These are phyloP conservation scores for Polyporus tsugae DNA, from an alignment of 1,284 basidiomycete species.

Conservation along the genomic window DNA sequence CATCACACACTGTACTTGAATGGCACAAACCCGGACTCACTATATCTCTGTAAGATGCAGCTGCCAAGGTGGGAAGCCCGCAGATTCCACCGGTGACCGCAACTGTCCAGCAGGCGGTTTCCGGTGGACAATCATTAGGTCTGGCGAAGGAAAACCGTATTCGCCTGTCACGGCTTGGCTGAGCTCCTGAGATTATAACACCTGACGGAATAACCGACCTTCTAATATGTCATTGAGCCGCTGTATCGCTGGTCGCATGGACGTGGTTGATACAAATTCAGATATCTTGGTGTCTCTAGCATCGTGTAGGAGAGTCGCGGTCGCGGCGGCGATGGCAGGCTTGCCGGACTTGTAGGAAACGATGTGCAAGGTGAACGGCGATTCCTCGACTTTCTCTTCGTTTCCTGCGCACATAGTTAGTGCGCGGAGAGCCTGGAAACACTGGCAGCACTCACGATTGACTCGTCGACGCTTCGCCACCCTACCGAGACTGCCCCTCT, in stretches of 20 bases:
- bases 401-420: slow-evolving; percentile 9
- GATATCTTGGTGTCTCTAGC: slow-evolving; percentile 13
- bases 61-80: slow-evolving; percentile 84
- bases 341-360: slow-evolving; percentile 48
- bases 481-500: slow-evolving; percentile 30
- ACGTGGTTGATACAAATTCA: background rate
- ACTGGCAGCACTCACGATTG: slow-evolving; percentile 18
- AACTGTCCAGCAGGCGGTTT: slow-evolving; percentile 48
- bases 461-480: slow-evolving; percentile 37
- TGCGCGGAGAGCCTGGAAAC: background rate
- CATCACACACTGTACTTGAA: background rate
- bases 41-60: slow-evolving; percentile 77
- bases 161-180: slow-evolving; percentile 40
- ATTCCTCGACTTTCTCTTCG: slow-evolving; percentile 20
- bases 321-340: slow-evolving; percentile 45
- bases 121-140: slow-evolving; percentile 78
- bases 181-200: background rate
- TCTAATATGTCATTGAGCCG: slow-evolving; percentile 62
- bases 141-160: slow-evolving; percentile 66
- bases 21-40: slow-evolving; percentile 52
- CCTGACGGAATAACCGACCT: slow-evolving; percentile 49
- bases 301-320: slow-evolving; percentile 34
- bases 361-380: slow-evolving; percentile 43
- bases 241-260: slow-evolving; percentile 44
- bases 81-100: slow-evolving; percentile 62